These are phyloP conservation scores for Apiospora marii DNA, from an alignment of 2,329 filamentous ascomycete genomes.

Conservation along the genomic window DNA sequence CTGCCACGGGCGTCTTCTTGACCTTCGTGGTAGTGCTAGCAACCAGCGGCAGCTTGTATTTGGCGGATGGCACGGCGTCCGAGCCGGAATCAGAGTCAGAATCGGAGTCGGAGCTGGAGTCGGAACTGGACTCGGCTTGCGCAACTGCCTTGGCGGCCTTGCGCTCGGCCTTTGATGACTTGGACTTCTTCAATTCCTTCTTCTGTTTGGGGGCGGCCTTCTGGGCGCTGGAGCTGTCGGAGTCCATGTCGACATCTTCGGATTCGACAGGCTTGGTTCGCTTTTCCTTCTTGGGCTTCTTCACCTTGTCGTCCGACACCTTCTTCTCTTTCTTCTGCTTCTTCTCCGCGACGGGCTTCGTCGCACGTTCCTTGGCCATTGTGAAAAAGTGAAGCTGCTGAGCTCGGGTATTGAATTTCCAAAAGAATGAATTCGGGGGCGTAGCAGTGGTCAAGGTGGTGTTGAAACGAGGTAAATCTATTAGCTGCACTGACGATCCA, in stretches of 20 bases:
- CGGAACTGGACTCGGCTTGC: slow-evolving; percentile 3
- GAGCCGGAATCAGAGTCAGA: slow-evolving; percentile 20
- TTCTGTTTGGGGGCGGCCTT: slow-evolving; percentile 4
- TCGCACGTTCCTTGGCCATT: slow-evolving; percentile 39
- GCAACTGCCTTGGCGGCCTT: slow-evolving; percentile 30
- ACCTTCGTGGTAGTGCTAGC: slow-evolving; percentile 20
- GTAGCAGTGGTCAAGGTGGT: slow-evolving; percentile 14
- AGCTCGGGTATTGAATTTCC: not conserved
- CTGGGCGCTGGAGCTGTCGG: not conserved
- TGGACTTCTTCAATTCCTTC: slow-evolving; percentile 53
- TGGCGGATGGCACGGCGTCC: not conserved
- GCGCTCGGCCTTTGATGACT: slow-evolving; percentile 44
- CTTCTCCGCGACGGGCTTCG: slow-evolving; percentile 29
- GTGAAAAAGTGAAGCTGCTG: not conserved
- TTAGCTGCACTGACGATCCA: not conserved
- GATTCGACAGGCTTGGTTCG: slow-evolving; percentile 28
- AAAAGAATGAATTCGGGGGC: not conserved
- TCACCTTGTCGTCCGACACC: slow-evolving; percentile 34
- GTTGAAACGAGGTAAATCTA: slow-evolving; percentile 5
- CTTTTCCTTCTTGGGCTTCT: slow-evolving; percentile 33
- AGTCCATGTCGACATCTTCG: slow-evolving; percentile 28
- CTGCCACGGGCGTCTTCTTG: slow-evolving; percentile 24
- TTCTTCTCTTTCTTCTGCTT: slow-evolving; percentile 34
- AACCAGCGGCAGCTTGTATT: not conserved
- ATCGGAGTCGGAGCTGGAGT: not conserved